A percentile compares a stretch with the other conserved stretches of the same genome.
These are phyloP conservation scores for Acorus calamus DNA, from an alignment of 106 monocot genomes.

Conservation along the genomic window DNA sequence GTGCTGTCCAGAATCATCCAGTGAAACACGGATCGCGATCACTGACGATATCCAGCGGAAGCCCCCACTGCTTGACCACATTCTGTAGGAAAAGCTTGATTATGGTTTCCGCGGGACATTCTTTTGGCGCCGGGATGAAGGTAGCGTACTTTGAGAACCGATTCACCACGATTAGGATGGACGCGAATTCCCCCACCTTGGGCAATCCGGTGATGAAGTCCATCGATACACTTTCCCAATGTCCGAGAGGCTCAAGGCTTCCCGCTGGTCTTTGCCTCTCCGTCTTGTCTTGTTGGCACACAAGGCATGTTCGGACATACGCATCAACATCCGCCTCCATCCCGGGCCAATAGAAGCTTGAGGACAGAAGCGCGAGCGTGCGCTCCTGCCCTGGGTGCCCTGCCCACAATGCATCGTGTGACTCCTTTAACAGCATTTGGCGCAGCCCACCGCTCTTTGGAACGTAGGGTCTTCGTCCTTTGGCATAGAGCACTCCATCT, in stretches of 20 bases:
- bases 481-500: background rate
- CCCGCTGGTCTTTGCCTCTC: background rate
- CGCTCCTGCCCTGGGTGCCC: background rate
- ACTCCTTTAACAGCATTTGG: background rate
- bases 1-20: too few relatives aligned
- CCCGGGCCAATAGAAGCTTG: background rate
- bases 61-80: too few relatives aligned
- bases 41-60: too few relatives aligned
- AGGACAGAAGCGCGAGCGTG: background rate
- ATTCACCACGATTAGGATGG: too few relatives aligned
- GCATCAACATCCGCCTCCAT: background rate
- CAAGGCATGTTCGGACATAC: background rate
- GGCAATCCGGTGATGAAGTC: too few relatives aligned
- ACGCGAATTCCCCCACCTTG: too few relatives aligned
- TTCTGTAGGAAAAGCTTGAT: too few relatives aligned
- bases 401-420: background rate
- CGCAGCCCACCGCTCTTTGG: background rate
- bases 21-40: too few relatives aligned
- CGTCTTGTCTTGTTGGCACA: conserved; percentile 2
- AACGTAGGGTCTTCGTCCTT: background rate
- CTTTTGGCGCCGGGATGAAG: too few relatives aligned
- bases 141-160: too few relatives aligned
- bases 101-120: too few relatives aligned
- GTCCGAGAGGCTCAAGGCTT: background rate
- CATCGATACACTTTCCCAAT: too few relatives aligned